Evolutionary conservation across 2,329 filamentous ascomycete species (phyloP).

Genomic region (Clarireedia homoeocarpa): DNA sequence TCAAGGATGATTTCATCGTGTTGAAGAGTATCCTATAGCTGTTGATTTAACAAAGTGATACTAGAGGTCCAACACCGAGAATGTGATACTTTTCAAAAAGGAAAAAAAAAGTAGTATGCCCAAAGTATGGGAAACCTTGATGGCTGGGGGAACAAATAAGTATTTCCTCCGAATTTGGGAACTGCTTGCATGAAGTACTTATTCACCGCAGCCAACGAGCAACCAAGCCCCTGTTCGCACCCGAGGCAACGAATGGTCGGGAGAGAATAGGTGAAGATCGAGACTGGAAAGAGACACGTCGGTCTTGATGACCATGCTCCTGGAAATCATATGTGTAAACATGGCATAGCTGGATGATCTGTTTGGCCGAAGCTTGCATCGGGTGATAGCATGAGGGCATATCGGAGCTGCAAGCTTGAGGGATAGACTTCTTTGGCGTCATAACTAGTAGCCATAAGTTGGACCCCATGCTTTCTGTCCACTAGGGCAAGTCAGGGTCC

Average conservation of each 20-base stretch:
- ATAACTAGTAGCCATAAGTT: too few relatives aligned
- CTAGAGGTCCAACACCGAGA: neutral
- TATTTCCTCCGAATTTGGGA: neutral
- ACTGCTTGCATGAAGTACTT: neutral
- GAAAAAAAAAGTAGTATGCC: neutral
- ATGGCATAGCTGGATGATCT: neutral
- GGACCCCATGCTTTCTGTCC: too few relatives aligned
- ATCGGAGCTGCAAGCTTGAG: neutral
- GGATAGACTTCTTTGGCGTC: neutral
- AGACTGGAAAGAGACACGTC: neutral
- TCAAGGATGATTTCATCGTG: slow-evolving; percentile 12
- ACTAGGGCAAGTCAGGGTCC: too few relatives aligned
- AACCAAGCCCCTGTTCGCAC: neutral
- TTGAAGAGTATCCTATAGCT: neutral
- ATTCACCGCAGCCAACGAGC: neutral
- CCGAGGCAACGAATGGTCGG: too few relatives aligned
- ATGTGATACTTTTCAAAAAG: neutral
- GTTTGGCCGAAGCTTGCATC: neutral
- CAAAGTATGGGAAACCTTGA: neutral
- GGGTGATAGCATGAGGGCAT: neutral
- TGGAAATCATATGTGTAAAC: neutral
- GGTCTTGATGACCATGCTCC: neutral
- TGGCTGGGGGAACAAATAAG: neutral
- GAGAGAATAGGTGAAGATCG: neutral
- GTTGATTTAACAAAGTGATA: neutral